Conservation (phyloP, 176 grass and related monocot genomes). For the Hordeum vulgare region MorexV3_pseudomolecules_assembly NC_058519.1:410939501-410940000, state of each 20-base stretch:
- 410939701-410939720: conserved; percentile 91
- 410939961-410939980: conserved; percentile 82
- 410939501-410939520: neutral
- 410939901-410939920: conserved; percentile 79
- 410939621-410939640: conserved; percentile 82
- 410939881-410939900: conserved; percentile 86
- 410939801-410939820: conserved; percentile 9
- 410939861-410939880: conserved; percentile 78
- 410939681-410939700: conserved; percentile 52
- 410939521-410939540: neutral
- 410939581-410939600: conserved; percentile 74
- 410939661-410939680: conserved; percentile 60
- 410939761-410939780: conserved; percentile 35
- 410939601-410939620: conserved; percentile 60
- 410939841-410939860: conserved; percentile 84
- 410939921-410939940: conserved; percentile 71
- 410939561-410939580: conserved; percentile 43
- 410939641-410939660: conserved; percentile 61
- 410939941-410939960: conserved; percentile 77
- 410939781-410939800: conserved; percentile 16
- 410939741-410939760: conserved; percentile 72
- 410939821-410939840: conserved; percentile 35
- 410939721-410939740: conserved; percentile 78
- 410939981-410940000: conserved; percentile 89
- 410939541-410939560: conserved; percentile 4